These are phyloP conservation scores for Wickerhamiella cacticola DNA, from an alignment of 805 yeast species.

Conservation along the genomic window DNA sequence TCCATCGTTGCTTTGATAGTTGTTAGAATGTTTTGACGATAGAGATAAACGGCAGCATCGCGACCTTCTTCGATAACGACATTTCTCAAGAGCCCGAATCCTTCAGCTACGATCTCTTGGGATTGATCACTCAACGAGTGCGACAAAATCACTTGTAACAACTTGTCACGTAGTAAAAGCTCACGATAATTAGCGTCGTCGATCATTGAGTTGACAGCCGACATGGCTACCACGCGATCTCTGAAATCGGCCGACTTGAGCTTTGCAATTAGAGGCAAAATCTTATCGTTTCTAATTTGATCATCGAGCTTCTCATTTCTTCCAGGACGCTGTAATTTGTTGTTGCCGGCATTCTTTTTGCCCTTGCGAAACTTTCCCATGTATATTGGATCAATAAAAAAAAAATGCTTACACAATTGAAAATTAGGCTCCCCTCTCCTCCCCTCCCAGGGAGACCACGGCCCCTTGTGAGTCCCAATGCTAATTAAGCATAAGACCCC, in stretches of 20 bases:
- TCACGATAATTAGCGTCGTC: constrained; percentile 57
- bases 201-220: constrained; percentile 56
- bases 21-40: constrained; percentile 71
- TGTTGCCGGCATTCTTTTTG: constrained; percentile 5
- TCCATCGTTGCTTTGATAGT: constrained; percentile 41
- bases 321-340: constrained; percentile 10
- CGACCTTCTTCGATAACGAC: constrained; percentile 79
- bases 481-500: too few species aligned
- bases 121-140: constrained; percentile 53
- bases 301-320: constrained; percentile 34
- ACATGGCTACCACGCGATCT: constrained; percentile 67
- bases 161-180: constrained; percentile 54
- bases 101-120: constrained; percentile 66
- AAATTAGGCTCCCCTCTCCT: too few species aligned
- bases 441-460: too few species aligned
- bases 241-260: constrained; percentile 50
- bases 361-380: constrained; percentile 17
- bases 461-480: too few species aligned
- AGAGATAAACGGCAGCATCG: constrained; percentile 57
- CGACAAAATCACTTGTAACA: constrained; percentile 51
- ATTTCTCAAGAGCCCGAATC: constrained; percentile 71
- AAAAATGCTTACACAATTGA: not conserved
- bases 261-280: constrained; percentile 56
- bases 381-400: not conserved
- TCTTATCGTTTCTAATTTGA: constrained; percentile 39